phyloP scores from a whole-genome alignment of 2,329 filamentous ascomycete genomes.

The Fusarium kyushuense region DNA sequence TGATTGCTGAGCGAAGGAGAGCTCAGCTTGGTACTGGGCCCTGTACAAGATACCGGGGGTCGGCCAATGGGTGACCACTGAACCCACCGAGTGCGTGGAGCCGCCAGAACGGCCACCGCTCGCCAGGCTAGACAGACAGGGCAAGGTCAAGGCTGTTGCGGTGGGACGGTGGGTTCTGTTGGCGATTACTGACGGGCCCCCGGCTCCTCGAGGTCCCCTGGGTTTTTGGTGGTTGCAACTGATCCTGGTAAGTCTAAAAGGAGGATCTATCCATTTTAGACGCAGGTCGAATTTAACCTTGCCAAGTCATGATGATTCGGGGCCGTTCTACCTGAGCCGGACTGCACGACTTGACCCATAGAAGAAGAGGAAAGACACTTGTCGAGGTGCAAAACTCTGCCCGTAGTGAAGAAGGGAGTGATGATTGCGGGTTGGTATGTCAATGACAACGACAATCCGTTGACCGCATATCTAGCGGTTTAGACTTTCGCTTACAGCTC shows the following conservation, averaged over 20 bases:
- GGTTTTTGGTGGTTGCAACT: conserved; percentile 40
- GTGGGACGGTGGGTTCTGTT: conserved; percentile 40
- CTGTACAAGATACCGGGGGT: conserved; percentile 24
- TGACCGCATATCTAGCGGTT: conserved; percentile 24
- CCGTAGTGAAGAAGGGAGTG: conserved; percentile 2
- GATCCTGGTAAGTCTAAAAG: conserved; percentile 42
- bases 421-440: conserved; percentile 8
- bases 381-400: conserved; percentile 21
- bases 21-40: conserved; percentile 20
- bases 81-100: conserved; percentile 36
- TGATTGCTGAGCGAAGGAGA: conserved; percentile 43
- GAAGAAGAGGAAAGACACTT: conserved; percentile 27
- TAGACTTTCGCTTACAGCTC: conserved; percentile 5
- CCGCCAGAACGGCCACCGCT: conserved; percentile 37
- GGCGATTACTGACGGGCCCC: conserved; percentile 29
- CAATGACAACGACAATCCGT: conserved; percentile 10
- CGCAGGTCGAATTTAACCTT: conserved; percentile 31
- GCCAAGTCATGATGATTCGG: conserved; percentile 33
- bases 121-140: conserved; percentile 43
- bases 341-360: conserved; percentile 18
- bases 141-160: conserved; percentile 36
- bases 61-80: conserved; percentile 41
- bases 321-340: conserved; percentile 30
- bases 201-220: conserved; percentile 30
- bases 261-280: conserved; percentile 26